A percentile compares a stretch with the other conserved stretches of the same genome.
Conservation (phyloP, 2,329 filamentous ascomycete species). For the Aureobasidium sp. region DNA sequence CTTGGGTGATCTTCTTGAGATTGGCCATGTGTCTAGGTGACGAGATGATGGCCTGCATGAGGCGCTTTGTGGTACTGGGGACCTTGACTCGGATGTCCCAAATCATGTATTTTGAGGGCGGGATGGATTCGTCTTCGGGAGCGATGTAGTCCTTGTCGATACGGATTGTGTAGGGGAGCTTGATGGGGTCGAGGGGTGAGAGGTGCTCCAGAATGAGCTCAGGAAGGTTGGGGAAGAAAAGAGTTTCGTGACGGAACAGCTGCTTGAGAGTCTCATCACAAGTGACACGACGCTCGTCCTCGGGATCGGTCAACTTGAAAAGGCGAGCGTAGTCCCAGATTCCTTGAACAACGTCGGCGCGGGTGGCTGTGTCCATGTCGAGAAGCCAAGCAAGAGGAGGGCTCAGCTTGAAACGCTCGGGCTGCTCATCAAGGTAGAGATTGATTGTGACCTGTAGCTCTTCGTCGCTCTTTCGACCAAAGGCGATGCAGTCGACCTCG, state of each 20-base stretch:
- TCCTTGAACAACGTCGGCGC: constrained; percentile 79
- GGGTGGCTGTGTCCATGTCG: constrained; percentile 78
- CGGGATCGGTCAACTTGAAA: constrained; percentile 81
- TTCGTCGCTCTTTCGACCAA: constrained; percentile 86
- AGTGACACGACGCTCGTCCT: constrained; percentile 85
- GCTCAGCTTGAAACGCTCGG: constrained; percentile 75
- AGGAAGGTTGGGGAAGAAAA: constrained; percentile 78
- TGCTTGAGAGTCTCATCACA: constrained; percentile 77
- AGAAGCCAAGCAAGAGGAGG: constrained; percentile 73
- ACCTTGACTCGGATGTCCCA: constrained; percentile 84
- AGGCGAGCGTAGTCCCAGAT: constrained; percentile 92
- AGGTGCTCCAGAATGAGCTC: constrained; percentile 67
- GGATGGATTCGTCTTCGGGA: constrained; percentile 42
- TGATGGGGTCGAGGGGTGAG: constrained; percentile 68
- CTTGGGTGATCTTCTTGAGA: constrained; percentile 63
- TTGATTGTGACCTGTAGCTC: constrained; percentile 88
- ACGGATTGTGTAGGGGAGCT: constrained; percentile 85
- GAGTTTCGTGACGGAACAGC: constrained; percentile 63
- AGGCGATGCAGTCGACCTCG: constrained; percentile 85
- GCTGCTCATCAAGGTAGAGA: constrained; percentile 72
- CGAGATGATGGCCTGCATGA: constrained; percentile 41
- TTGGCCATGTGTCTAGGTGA: constrained; percentile 46
- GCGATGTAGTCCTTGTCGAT: constrained; percentile 56
- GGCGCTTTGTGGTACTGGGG: constrained; percentile 70
- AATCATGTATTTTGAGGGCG: constrained; percentile 63